Evolutionary conservation across 2,329 filamentous ascomycete species (phyloP), one percentile per base, ranked within the genome.

Genomic region (Xylaria sp.): DNA sequence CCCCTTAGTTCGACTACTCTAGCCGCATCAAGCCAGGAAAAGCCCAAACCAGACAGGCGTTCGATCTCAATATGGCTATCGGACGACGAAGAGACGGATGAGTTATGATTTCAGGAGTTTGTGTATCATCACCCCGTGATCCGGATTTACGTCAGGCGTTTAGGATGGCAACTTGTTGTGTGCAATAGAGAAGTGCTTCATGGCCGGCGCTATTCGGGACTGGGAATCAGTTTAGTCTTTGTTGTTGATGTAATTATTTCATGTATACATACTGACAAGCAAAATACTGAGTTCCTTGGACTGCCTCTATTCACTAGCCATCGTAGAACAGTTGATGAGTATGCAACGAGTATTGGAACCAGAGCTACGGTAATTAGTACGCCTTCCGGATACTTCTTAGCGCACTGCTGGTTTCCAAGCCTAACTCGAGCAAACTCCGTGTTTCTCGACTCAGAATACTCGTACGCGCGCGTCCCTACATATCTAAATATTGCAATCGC

Each of bases 11-110:
- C 14, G 8, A 47, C 61, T 17, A 19, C 45, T 5, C 58, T 65
- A 42, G 30, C 24, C 2, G 14, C 63, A 36, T 69, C 70, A 64
- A 71, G 60, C 47, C 68, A 71, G 24, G 39, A 64, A 4, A 32
- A 21, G 17, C 55, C 12, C 14, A 71, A 68, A 47, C 36, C 39
- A 6, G 62, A 72, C 32, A 72, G 55, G 39, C 56, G 45, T 1
- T 74, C 72, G 42, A 64, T 65, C 48, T 65, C 70, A 4, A 75
- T 76, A 11, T 77, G 73, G 75, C 9, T 75, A 5, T 75, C 73
- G 1, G 75, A 76, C 53, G 74, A 76, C 50, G 75, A 74, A 45
- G 75, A 77, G 50, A 73, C 72, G 60, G 75, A 77, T 34, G 76
- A 77, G 64, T 54, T 77, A 63, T 77, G 68, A 76, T n/a, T 14